These are phyloP conservation scores for Haplosporangium gracile DNA, from an alignment of 192 early-diverging fungal species.

Conservation along the genomic window DNA sequence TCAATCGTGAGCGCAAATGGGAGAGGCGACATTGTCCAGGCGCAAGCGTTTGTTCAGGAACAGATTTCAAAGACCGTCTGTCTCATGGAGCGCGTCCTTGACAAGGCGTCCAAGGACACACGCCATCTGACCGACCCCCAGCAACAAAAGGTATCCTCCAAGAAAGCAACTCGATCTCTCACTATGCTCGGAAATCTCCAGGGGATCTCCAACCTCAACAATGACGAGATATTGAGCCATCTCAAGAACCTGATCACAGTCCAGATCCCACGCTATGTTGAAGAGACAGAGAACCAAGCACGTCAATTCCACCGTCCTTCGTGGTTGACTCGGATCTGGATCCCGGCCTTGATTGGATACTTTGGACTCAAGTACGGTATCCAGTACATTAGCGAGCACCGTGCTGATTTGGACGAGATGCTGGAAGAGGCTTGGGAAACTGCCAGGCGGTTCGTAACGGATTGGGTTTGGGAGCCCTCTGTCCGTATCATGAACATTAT, in stretches of 20 bases:
- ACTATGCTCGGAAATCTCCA: conserved; percentile 35
- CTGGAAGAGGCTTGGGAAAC: conserved; percentile 67
- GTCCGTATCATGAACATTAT: conserved; percentile 83
- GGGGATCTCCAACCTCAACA: conserved; percentile 18
- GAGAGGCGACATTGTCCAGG: not conserved
- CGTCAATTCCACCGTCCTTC: conserved; percentile 69
- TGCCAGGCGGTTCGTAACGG: conserved; percentile 70
- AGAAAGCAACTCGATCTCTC: conserved; percentile 33
- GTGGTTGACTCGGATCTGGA: conserved; percentile 75
- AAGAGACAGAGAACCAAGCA: conserved; percentile 42
- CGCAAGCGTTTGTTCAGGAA: conserved; percentile 44
- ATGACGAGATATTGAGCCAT: conserved; percentile 20
- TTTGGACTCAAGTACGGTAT: conserved; percentile 62
- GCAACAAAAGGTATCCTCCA: conserved; percentile 28
- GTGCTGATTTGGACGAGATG: conserved; percentile 66
- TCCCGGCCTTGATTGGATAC: conserved; percentile 63
- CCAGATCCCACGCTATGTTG: conserved; percentile 50
- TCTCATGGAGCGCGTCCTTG: conserved; percentile 31
- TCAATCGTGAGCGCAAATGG: not conserved
- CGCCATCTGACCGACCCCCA: conserved; percentile 20
- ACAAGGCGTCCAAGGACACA: conserved; percentile 47
- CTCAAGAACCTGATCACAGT: conserved; percentile 53
- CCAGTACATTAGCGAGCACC: conserved; percentile 60
- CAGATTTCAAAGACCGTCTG: conserved; percentile 39
- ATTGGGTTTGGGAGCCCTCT: conserved; percentile 87